A percentile compares a stretch with the other conserved stretches of the same genome.
These are phyloP conservation scores for Blastobotrys proliferans DNA, from an alignment of 1,139 yeast species.

Conservation along the genomic window DNA sequence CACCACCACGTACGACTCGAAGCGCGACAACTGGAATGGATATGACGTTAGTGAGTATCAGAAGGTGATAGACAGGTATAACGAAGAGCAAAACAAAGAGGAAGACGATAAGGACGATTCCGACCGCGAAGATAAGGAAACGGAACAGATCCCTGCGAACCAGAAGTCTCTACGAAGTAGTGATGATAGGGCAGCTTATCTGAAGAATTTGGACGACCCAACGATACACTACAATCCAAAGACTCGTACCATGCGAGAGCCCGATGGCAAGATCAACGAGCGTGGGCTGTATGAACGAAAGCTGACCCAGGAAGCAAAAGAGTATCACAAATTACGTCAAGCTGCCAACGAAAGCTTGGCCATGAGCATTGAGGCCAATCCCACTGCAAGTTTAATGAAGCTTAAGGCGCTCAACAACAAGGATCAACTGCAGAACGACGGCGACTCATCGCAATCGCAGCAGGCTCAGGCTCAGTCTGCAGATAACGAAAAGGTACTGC, in stretches of 20 bases:
- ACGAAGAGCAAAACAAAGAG: slow-evolving; percentile 1
- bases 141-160: slow-evolving; percentile 11
- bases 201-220: slow-evolving; percentile 36
- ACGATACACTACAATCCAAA: slow-evolving; percentile 50
- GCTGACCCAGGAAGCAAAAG: slow-evolving; percentile 27
- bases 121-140: slow-evolving; percentile 18
- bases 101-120: slow-evolving; percentile 13
- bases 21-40: slow-evolving; percentile 78
- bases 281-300: slow-evolving; percentile 51
- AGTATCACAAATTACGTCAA: slow-evolving; percentile 45
- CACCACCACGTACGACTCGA: slow-evolving; percentile 51
- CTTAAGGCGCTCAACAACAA: slow-evolving; percentile 30
- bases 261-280: slow-evolving; percentile 48
- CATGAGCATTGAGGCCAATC: slow-evolving; percentile 50
- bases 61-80: slow-evolving; percentile 37
- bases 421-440: slow-evolving; percentile 25
- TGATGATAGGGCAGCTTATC: slow-evolving; percentile 51
- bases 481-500: too few relatives aligned
- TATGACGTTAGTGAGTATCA: slow-evolving; percentile 59
- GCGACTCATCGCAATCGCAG: slow-evolving; percentile 27
- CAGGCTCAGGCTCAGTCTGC: too few relatives aligned
- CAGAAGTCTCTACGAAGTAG: slow-evolving; percentile 42
- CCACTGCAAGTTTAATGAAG: slow-evolving; percentile 51
- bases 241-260: slow-evolving; percentile 39
- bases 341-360: slow-evolving; percentile 51